phyloP scores from a whole-genome alignment of 371 early-diverging fungal species.

The Mortierella sp. region DNA sequence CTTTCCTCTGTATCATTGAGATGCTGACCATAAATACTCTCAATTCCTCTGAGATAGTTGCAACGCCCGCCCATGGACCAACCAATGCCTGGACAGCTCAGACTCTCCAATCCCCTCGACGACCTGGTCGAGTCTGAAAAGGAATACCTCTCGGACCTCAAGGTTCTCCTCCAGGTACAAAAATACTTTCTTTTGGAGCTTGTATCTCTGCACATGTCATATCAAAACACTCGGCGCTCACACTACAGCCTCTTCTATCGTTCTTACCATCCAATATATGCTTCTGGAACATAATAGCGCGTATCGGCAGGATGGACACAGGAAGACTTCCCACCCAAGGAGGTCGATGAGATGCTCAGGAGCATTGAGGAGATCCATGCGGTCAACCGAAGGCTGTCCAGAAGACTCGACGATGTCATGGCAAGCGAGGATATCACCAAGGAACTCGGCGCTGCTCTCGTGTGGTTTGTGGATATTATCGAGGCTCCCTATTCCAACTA shows the following conservation, averaged over 20 bases:
- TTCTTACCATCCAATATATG: background rate
- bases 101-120: constrained; percentile 23
- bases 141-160: constrained; percentile 31
- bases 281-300: constrained; percentile 24
- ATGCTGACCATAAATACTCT: background rate
- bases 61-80: constrained; percentile 33
- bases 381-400: constrained; percentile 51
- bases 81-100: constrained; percentile 5
- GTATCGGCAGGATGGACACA: constrained; percentile 57
- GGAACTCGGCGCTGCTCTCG: constrained; percentile 32
- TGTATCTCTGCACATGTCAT: background rate
- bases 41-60: background rate
- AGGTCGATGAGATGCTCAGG: constrained; percentile 52
- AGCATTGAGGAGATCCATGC: constrained; percentile 51
- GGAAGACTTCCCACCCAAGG: constrained; percentile 53
- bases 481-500: constrained; percentile 55
- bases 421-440: constrained; percentile 24
- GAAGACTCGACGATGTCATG: constrained; percentile 38
- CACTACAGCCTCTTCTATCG: constrained; percentile 11
- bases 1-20: background rate
- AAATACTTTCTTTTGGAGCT: background rate
- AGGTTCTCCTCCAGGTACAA: constrained; percentile 37
- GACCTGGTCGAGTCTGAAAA: constrained; percentile 30
- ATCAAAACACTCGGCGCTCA: background rate
- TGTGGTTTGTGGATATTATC: constrained; percentile 56